phyloP scores from a whole-genome alignment of 2,329 filamentous ascomycete species.

The Pseudogymnoascus sp. region DNA sequence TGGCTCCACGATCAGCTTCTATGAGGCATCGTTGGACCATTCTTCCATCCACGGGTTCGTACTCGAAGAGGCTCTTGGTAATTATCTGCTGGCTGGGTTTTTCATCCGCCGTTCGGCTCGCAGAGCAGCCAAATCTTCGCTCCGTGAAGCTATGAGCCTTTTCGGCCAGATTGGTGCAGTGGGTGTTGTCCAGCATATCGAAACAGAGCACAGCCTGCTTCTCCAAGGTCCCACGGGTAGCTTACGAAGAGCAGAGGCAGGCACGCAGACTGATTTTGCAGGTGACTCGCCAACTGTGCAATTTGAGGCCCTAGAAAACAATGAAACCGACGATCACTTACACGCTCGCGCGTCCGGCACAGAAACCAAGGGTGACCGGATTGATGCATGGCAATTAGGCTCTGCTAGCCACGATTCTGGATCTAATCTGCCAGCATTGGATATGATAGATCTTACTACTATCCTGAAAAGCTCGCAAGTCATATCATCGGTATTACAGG shows the following conservation, averaged over 20 bases:
- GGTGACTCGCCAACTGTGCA: constrained; percentile 46
- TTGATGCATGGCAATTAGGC: constrained; percentile 53
- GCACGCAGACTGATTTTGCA: constrained; percentile 64
- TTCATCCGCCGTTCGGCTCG: constrained; percentile 58
- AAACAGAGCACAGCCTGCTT: constrained; percentile 60
- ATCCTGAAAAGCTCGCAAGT: constrained; percentile 74
- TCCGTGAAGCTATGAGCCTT: constrained; percentile 59
- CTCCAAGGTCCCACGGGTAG: constrained; percentile 55
- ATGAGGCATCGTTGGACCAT: constrained; percentile 67
- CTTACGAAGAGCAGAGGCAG: constrained; percentile 52
- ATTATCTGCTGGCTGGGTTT: constrained; percentile 67
- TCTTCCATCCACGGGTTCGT: constrained; percentile 58
- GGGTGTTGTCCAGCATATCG: constrained; percentile 61
- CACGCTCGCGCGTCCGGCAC: constrained; percentile 29
- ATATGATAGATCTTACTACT: constrained; percentile 75
- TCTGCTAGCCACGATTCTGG: constrained; percentile 52
- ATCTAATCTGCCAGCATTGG: constrained; percentile 62
- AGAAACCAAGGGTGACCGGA: constrained; percentile 49
- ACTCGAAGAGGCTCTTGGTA: constrained; percentile 66
- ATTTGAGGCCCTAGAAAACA: constrained; percentile 42
- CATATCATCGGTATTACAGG: constrained; percentile 68
- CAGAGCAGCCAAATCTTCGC: constrained; percentile 60
- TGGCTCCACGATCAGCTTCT: constrained; percentile 52
- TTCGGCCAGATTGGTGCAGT: constrained; percentile 63
- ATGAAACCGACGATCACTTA: constrained; percentile 32